Evolutionary conservation across 176 grass and related monocot genomes (phyloP).

Genomic region (Eleusine indica): DNA sequence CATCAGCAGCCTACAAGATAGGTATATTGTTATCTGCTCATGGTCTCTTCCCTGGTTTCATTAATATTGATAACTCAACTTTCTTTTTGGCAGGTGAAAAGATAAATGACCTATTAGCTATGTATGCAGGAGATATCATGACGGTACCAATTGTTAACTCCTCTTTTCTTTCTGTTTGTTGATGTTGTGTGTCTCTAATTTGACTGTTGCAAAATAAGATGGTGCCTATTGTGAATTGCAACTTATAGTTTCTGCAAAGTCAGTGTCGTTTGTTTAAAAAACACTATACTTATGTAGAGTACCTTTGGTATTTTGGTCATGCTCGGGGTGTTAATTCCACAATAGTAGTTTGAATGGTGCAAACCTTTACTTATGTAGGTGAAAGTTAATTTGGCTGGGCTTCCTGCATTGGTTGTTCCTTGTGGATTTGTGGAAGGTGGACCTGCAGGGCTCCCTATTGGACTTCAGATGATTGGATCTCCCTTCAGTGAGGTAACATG

Average conservation of each 20-base stretch:
- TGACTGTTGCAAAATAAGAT: not conserved
- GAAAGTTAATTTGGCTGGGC: constrained; percentile 90
- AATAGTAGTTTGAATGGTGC: not conserved
- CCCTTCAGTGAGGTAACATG: constrained; percentile 73
- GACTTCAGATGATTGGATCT: constrained; percentile 85
- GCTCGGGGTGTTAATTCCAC: not conserved
- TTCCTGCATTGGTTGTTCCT: constrained; percentile 85
- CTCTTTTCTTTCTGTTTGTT: not conserved
- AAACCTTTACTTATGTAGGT: constrained; percentile 54
- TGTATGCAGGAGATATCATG: constrained; percentile 96
- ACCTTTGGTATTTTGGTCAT: not conserved
- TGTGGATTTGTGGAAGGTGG: constrained; percentile 91
- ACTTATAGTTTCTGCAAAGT: not conserved
- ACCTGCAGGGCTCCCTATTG: constrained; percentile 68
- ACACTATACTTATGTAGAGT: not conserved
- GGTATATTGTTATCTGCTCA: constrained; percentile 48
- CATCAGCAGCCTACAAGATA: constrained; percentile 95
- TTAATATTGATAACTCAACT: not conserved
- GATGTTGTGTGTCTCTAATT: not conserved
- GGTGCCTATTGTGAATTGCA: not conserved
- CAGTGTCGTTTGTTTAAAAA: not conserved
- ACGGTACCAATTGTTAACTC: constrained; percentile 57
- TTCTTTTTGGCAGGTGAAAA: constrained; percentile 77
- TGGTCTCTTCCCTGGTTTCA: constrained; percentile 21
- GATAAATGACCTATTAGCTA: constrained; percentile 89